Conservation (phyloP, 1,284 basidiomycete species). For the Melampsora medusae region DNA sequence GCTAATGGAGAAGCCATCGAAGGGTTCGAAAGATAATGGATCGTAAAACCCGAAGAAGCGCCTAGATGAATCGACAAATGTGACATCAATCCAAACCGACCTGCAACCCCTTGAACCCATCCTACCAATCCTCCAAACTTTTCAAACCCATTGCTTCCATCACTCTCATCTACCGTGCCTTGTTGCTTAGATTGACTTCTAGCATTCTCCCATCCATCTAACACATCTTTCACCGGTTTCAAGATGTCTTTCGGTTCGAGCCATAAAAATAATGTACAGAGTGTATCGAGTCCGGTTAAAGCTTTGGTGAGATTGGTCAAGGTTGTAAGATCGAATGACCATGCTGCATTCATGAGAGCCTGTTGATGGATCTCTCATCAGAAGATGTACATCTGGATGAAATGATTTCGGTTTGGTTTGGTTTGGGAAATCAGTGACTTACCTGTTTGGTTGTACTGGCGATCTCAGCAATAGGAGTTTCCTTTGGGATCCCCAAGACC, state of each 20-base stretch:
- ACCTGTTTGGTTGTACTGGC: constrained; percentile 14
- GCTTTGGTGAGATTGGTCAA: constrained; percentile 23
- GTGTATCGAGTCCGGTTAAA: constrained; percentile 9
- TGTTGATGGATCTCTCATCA: not conserved
- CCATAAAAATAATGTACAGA: constrained; percentile 31
- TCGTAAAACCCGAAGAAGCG: constrained; percentile 21
- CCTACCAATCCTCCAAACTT: constrained; percentile 30
- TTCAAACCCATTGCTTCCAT: constrained; percentile 26
- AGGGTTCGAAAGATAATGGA: constrained; percentile 32
- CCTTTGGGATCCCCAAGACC: constrained; percentile 5
- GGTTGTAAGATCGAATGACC: constrained; percentile 22
- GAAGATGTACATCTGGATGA: not conserved
- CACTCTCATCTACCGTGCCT: constrained; percentile 11
- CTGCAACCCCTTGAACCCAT: constrained; percentile 35
- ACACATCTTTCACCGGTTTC: not conserved
- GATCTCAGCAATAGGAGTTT: constrained; percentile 10
- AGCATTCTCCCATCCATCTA: constrained; percentile 26
- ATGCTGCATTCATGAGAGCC: constrained; percentile 17
- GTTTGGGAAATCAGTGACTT: too few species aligned
- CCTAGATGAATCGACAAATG: constrained; percentile 26
- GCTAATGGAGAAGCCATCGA: constrained; percentile 20
- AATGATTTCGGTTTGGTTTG: too few species aligned
- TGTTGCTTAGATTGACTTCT: constrained; percentile 9
- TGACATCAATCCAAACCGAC: constrained; percentile 31
- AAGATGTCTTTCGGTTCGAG: constrained; percentile 14